A percentile compares a stretch with the other conserved stretches of the same genome.
Evolutionary conservation across 1,284 basidiomycete species (phyloP).

Genomic region (Trametes sp.): DNA sequence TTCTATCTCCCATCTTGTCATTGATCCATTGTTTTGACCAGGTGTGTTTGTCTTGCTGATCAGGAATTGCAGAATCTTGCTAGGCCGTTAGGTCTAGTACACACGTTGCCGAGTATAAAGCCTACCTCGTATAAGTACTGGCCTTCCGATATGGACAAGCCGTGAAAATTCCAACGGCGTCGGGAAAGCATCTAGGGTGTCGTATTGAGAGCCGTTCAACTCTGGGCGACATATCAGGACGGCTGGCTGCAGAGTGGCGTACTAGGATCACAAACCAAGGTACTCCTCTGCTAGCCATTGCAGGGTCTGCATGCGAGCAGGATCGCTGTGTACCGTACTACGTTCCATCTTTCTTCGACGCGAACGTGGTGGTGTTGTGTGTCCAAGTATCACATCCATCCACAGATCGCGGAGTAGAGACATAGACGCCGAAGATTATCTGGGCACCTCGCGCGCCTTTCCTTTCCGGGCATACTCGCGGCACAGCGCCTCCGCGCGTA

Average conservation of each 20-base stretch:
- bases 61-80: constrained; percentile 48
- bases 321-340: not conserved
- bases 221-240: constrained; percentile 49
- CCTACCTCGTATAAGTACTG: constrained; percentile 78
- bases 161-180: constrained; percentile 77
- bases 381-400: constrained; percentile 12
- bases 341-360: not conserved
- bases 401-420: constrained; percentile 10
- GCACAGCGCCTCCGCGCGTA: constrained; percentile 26
- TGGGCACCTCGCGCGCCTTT: constrained; percentile 7
- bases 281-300: constrained; percentile 63
- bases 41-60: constrained; percentile 46
- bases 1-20: constrained; percentile 57
- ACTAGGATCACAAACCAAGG: constrained; percentile 47
- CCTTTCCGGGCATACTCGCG: constrained; percentile 17
- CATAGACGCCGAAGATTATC: constrained; percentile 27
- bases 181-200: constrained; percentile 65
- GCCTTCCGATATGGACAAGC: constrained; percentile 77
- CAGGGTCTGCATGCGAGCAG: constrained; percentile 24
- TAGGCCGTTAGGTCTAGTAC: constrained; percentile 3
- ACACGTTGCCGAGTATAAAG: too few relatives aligned
- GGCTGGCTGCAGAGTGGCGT: not conserved
- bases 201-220: constrained; percentile 67
- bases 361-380: constrained; percentile 15
- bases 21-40: constrained; percentile 76